These are phyloP conservation scores for Aspergillus vadensis DNA, from an alignment of 2,329 filamentous ascomycete genomes.

Conservation along the genomic window DNA sequence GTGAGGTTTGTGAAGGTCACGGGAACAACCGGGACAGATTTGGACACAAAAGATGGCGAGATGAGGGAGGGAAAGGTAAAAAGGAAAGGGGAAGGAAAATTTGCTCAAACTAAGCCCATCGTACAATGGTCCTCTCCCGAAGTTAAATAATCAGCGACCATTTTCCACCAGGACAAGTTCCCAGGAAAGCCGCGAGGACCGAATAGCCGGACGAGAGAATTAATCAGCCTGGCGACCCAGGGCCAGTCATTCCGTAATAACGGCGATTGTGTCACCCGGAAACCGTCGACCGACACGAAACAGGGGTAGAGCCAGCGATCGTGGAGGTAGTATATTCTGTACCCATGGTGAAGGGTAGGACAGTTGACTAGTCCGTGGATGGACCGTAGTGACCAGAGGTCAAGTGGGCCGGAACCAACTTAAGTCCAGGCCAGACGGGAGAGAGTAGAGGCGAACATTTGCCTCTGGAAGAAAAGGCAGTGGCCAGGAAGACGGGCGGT, in stretches of 20 bases:
- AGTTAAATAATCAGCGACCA: conserved; percentile 1
- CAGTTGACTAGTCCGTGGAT: conserved; percentile 8
- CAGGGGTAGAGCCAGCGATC: conserved; percentile 7
- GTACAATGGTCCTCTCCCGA: background rate
- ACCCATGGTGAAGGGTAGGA: conserved; percentile 9
- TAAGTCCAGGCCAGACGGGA: conserved; percentile 1
- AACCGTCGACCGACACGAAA: conserved; percentile 2
- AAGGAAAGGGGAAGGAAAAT: background rate
- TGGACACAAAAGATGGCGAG: conserved; percentile 4
- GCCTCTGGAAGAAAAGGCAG: background rate
- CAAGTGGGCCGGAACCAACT: conserved; percentile 8
- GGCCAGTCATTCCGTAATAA: background rate
- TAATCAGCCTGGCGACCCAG: conserved; percentile 14
- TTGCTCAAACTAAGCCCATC: background rate
- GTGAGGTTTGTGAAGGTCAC: background rate
- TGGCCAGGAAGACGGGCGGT: background rate
- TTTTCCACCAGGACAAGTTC: conserved; percentile 1
- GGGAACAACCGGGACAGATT: conserved; percentile 1
- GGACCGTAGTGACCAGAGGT: background rate
- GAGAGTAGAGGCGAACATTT: background rate
- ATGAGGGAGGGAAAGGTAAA: conserved; percentile 3
- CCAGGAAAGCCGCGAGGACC: background rate
- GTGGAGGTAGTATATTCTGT: conserved; percentile 12
- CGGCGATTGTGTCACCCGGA: conserved; percentile 2
- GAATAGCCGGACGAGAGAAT: conserved; percentile 6